Evolutionary conservation across 306 rosid genomes (phyloP).

Genomic region (Alnus glutinosa): DNA sequence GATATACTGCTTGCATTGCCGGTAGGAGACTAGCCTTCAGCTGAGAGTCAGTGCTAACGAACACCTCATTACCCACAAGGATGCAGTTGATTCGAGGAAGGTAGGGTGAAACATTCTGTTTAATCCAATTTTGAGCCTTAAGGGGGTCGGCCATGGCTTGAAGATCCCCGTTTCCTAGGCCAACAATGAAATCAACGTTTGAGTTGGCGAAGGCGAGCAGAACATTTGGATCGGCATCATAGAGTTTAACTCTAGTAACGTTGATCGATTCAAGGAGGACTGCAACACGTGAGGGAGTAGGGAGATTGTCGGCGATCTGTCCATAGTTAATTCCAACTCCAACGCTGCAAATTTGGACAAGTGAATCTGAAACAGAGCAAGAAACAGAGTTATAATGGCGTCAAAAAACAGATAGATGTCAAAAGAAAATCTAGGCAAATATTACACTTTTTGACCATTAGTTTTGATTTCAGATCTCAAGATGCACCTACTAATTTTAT

Average conservation of each 20-base stretch:
- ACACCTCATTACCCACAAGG: constrained; percentile 74
- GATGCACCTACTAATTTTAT: background rate
- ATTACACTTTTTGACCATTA: background rate
- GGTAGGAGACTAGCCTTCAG: constrained; percentile 53
- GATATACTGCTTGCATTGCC: constrained; percentile 67
- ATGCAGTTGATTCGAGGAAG: constrained; percentile 64
- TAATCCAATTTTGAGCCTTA: constrained; percentile 74
- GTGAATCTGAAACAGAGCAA: constrained; percentile 44
- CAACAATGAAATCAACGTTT: constrained; percentile 64
- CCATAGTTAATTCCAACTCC: constrained; percentile 88
- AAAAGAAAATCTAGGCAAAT: background rate
- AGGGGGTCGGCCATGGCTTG: constrained; percentile 50
- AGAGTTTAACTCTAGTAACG: constrained; percentile 71
- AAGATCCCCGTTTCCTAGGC: constrained; percentile 67
- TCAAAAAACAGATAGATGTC: background rate
- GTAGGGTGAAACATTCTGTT: constrained; percentile 51
- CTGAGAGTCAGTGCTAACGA: constrained; percentile 44
- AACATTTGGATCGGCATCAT: constrained; percentile 89
- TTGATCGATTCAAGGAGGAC: constrained; percentile 60
- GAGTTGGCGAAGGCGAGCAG: constrained; percentile 65
- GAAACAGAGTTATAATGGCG: constrained; percentile 14
- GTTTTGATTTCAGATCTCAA: background rate
- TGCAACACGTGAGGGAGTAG: constrained; percentile 59
- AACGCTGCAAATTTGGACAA: constrained; percentile 39
- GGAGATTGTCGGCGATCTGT: constrained; percentile 77